Percentiles rank a stretch among this genome's conserved stretches.
These are phyloP conservation scores for Candida orba DNA, from an alignment of 805 yeast species.

Conservation along the genomic window DNA sequence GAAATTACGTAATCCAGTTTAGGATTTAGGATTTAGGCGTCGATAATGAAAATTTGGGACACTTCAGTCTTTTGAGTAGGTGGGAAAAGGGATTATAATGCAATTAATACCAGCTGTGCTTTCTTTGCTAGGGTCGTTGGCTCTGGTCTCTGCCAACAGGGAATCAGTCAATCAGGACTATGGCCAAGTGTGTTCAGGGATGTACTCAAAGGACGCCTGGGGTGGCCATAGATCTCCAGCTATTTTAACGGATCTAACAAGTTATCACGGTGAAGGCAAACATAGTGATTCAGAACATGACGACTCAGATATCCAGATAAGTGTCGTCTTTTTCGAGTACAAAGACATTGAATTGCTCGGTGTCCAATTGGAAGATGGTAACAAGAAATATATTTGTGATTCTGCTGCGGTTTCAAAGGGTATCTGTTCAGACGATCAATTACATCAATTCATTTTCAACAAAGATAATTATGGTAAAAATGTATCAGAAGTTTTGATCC, in stretches of 20 bases:
- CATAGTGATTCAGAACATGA: conserved; percentile 19
- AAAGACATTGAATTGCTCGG: conserved; percentile 71
- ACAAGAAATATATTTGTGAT: conserved; percentile 66
- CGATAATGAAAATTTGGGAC: no score
- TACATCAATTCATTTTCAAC: conserved; percentile 57
- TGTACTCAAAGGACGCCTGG: conserved; percentile 84
- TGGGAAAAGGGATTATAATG: neutral
- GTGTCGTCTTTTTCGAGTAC: conserved; percentile 78
- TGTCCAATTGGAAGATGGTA: conserved; percentile 34
- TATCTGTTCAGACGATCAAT: conserved; percentile 46
- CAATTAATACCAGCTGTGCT: neutral
- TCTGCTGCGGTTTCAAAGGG: conserved; percentile 49
- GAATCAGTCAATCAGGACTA: conserved; percentile 42
- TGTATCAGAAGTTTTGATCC: conserved; percentile 49
- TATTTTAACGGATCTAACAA: conserved; percentile 41
- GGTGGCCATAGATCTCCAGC: conserved; percentile 68
- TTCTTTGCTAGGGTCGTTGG: neutral
- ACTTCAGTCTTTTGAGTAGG: no score
- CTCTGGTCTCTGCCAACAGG: conserved; percentile 27
- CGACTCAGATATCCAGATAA: conserved; percentile 37
- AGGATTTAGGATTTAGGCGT: no score
- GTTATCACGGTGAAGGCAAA: conserved; percentile 10
- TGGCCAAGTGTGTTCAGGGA: conserved; percentile 79
- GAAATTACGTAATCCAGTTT: no score
- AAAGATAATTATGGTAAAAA: conserved; percentile 33